Conservation (phyloP, 768 basidiomycete genomes). For the Suillus tomentosus region DNA sequence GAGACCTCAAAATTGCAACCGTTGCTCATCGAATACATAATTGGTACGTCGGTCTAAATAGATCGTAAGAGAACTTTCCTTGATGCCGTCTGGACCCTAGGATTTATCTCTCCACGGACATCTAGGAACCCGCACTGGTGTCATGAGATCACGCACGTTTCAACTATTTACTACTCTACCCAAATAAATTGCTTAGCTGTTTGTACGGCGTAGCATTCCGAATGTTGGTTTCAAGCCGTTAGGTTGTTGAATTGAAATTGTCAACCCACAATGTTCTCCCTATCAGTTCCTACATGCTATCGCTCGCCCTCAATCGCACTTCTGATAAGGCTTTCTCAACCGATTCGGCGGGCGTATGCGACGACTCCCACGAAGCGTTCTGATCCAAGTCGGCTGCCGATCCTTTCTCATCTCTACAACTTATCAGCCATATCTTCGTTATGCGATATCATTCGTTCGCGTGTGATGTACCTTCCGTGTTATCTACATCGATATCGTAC, state of each 20-base stretch:
- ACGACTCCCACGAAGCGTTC: slow-evolving; percentile 1
- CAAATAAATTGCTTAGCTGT: not conserved
- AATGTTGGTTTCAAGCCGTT: not conserved
- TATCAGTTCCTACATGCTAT: not conserved
- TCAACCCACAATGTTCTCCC: not conserved
- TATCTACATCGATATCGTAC: not conserved
- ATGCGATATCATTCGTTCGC: not conserved
- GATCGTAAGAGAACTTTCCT: not conserved
- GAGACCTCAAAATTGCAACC: not conserved
- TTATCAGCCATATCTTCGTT: not conserved
- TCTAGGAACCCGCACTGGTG: not conserved
- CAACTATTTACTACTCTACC: not conserved
- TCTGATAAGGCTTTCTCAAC: not conserved
- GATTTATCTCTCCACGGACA: not conserved
- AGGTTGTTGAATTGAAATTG: not conserved
- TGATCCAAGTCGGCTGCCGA: not conserved
- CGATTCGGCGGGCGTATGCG: not conserved
- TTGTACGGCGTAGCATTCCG: not conserved
- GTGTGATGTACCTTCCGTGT: not conserved
- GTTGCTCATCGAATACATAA: slow-evolving; percentile 4
- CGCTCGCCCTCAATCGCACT: not conserved
- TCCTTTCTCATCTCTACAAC: not conserved
- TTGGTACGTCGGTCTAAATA: not conserved
- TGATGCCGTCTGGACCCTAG: not conserved
- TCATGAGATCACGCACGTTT: slow-evolving; percentile 1